A percentile compares a stretch with the other conserved stretches of the same genome.
These are phyloP conservation scores for Globisporangium iwayamae DNA, from an alignment of 352 stramenopile species.

Conservation along the genomic window DNA sequence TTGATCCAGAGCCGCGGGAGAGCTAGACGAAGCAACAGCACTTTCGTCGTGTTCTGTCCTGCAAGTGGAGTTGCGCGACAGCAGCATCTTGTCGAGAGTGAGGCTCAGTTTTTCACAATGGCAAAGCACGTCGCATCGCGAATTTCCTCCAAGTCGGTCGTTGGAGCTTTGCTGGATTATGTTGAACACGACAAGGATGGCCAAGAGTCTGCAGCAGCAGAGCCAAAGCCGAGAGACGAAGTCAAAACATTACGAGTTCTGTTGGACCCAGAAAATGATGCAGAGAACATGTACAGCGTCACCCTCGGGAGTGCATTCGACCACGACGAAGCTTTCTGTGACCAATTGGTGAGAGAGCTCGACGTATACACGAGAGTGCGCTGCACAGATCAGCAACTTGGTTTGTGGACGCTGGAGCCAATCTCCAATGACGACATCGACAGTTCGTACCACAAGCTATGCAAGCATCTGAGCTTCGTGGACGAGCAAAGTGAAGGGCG, in stretches of 20 bases:
- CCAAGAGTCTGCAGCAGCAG: neutral
- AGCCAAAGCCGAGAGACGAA: too few relatives aligned
- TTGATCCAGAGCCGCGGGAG: conserved; percentile 77
- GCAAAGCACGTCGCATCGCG: conserved; percentile 32
- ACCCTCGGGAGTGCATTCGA: conserved; percentile 31
- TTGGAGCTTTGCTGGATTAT: conserved; percentile 32
- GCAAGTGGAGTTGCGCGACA: conserved; percentile 34
- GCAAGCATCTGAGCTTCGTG: conserved; percentile 29
- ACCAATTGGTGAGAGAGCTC: conserved; percentile 25
- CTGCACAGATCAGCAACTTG: conserved; percentile 33
- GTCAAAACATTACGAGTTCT: neutral
- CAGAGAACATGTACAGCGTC: conserved; percentile 43
- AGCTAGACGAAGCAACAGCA: conserved; percentile 49
- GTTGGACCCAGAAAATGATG: neutral
- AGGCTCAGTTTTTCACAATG: conserved; percentile 38
- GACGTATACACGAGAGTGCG: conserved; percentile 30
- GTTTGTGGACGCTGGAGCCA: conserved; percentile 43
- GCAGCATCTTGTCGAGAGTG: conserved; percentile 50
- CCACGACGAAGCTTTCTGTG: conserved; percentile 9
- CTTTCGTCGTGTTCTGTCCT: conserved; percentile 70
- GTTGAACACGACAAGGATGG: conserved; percentile 4
- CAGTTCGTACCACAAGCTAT: conserved; percentile 38
- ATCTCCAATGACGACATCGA: conserved; percentile 25
- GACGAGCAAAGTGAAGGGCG: conserved; percentile 19
- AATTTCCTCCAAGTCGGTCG: conserved; percentile 43